Base-by-base conservation (phyloP, 306 rosid genomes). In the Macrotyloma uniflorum region DNA sequence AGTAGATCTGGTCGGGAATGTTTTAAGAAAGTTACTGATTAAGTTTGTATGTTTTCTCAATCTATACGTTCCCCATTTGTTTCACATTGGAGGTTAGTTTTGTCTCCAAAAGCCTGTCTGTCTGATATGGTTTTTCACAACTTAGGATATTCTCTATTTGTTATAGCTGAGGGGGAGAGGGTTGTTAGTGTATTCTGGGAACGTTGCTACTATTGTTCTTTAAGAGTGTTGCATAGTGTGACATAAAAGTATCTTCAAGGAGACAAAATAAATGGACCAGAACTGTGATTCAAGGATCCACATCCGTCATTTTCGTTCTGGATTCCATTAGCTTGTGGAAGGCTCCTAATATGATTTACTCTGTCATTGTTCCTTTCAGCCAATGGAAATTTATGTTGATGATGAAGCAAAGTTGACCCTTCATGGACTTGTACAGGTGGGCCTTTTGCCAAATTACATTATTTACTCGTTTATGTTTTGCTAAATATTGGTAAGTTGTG, bases 341-440 rank as follows among this genome's bases (percentile, higher is more conserved):
- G 90, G 88, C 83, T 65, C 84, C 98, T 93, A 93, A 93, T 89
- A 81, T 88, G 87, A 90, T 96, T 91, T 91, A 86, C 90, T 88
- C 80, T 91, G 85, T 89, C 88, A 80, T 93, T 90, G 89, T 93
- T 93, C 91, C 89, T 96, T 96, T 90, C 99, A 96, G 99, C 99
- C 99, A 18, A 96, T 96, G 99, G 99, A 96, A 96, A 96, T 96
- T 69, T 96, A 96, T 90, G 99, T 96, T 42, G 99, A 96, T 4
- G 99, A 96, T 2, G 99, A 96, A 84, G 98, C 99, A 76, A 96
- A 96, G 86, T 77, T 96, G 92, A 96, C 99, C 45, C 89, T 96
- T 77, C 99, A 95, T 58, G 99, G 99, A 51, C 98, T 95, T 75
- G 99, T 95, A 61, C 99, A 95, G 98, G 99, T 93, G 69, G 11